Evolutionary conservation across 2,329 filamentous ascomycete species (phyloP), one percentile per base, ranked within the genome.

Genomic region (Fonsecaea multimorphosa): DNA sequence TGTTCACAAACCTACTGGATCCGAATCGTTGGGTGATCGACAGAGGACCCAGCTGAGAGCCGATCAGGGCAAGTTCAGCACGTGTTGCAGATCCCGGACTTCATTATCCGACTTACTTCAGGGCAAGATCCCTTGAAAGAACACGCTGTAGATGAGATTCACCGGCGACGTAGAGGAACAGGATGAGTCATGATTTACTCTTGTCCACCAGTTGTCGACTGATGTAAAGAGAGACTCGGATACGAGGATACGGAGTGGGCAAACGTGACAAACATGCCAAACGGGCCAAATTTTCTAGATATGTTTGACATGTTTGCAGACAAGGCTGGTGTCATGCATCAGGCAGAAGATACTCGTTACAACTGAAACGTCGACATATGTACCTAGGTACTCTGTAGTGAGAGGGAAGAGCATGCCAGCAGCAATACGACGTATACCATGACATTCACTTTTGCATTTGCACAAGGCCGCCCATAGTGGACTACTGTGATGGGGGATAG

Each of bases 361-460:
- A n/a, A n/a, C n/a, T n/a, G n/a, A n/a, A 4, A 36, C 6, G 36
- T 5, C 29, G 36, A 38, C n/a, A n/a, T n/a, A n/a, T n/a, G n/a
- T n/a, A n/a, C n/a, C n/a, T n/a, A n/a, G n/a, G n/a, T n/a, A n/a
- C n/a, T n/a, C n/a, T 31, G 29, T 8, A 31, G 29, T 31, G 38
- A 5, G 38, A 44, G 38, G 4, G 38, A 27, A 24, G 19, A 49
- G 22, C 38, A 27, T 1, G 44, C 24, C 2, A 24, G 22, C 44
- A 27, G 44, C 22, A 14, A 24, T 14, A 16, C 22, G 4, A 24
- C 24, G 4, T 27, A 27, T 49, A 49, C 44, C 38, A 49, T 38
- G 12, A 40, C 24, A 57, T 38, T 57, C 54, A 38, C 38, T 29
- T 27, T 34, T 58, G 6, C 55, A 58, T 40, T 46, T 44, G 40